Percentiles rank a stretch among this genome's conserved stretches.
These are phyloP conservation scores for Diaporthe caulivora DNA, from an alignment of 2,329 filamentous ascomycete genomes.

Conservation along the genomic window DNA sequence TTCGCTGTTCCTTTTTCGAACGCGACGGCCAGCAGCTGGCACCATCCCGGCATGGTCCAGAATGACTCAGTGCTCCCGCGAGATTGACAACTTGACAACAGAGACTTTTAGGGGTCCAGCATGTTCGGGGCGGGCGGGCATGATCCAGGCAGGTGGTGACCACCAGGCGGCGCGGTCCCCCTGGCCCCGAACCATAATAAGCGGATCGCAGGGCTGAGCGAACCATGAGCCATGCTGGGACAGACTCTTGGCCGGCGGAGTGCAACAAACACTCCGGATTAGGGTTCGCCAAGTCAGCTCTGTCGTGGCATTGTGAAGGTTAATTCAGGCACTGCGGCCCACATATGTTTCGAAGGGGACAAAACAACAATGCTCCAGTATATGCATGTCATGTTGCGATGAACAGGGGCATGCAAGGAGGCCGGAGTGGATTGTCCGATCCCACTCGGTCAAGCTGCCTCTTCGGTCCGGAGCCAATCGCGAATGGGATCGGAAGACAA, in stretches of 20 bases:
- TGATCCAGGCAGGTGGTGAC: conserved; percentile 5
- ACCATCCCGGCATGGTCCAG: not conserved
- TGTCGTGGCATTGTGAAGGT: conserved; percentile 1
- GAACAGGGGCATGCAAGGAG: not conserved
- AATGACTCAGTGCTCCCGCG: conserved; percentile 3
- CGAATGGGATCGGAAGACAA: not conserved
- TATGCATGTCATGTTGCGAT: conserved; percentile 25
- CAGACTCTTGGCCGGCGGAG: not conserved
- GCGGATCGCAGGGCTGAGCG: conserved; percentile 28
- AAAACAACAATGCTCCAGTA: not conserved
- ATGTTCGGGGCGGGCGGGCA: not conserved
- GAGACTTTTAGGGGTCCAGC: conserved; percentile 6
- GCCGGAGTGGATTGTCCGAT: not conserved
- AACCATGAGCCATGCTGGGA: conserved; percentile 2
- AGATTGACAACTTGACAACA: not conserved
- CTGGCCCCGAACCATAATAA: conserved; percentile 22
- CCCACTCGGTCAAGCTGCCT: not conserved
- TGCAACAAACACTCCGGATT: not conserved
- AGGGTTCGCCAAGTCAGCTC: conserved; percentile 15
- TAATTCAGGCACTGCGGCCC: not conserved
- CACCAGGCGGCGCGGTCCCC: conserved; percentile 3
- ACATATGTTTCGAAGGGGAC: conserved; percentile 5
- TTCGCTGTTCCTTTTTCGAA: conserved; percentile 7
- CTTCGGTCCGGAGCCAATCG: not conserved
- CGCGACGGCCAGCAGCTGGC: not conserved